Base-by-base conservation (phyloP, 2,329 filamentous ascomycete genomes). In the Pseudogymnoascus sp. region DNA sequence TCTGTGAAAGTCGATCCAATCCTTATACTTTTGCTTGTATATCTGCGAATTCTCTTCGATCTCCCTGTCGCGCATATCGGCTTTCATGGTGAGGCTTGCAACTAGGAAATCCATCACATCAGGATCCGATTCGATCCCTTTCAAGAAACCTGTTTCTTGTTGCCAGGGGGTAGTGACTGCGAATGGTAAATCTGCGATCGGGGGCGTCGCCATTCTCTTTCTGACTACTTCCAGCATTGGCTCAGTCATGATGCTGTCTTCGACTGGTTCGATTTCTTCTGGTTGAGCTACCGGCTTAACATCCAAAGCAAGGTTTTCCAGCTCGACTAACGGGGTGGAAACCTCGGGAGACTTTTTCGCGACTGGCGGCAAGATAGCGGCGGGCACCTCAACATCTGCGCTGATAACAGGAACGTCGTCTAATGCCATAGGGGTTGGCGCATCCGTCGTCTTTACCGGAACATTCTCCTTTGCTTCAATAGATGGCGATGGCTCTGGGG, bases 171-270 rank as follows among this genome's bases (percentile, higher is more conserved):
- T 68, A 8, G 59, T 63, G 25, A 65, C 62, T 42, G 69, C 66
- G 4, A 65, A 69, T 14, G 69, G 71, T 9, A 74, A 61, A 43
- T 64, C 68, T 11, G 65, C 67, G 12, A 69, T 59, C 3, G 71
- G 66, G 1, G 72, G 72, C 2, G 72, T 74, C 43, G 68, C 69
- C 68, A 73, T 73, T n/a, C 64, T 66, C 21, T 66, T 68, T 11
- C 70, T 66, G 5, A 73, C 71, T 18, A 66, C 63, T 59, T 68
- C 69, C 16, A 53, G 21, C 36, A 23, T 38, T 59, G 65, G 53
- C 60, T 64, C 59, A 8, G 56, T 49, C 12, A 60, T 31, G 14
- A 14, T 21, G 25, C 49, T 49, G 7, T 63, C 59, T 46, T 43
- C 46, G 18, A 23, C 37, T 12, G 34, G 12, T 6, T 59, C 59